phyloP scores from a whole-genome alignment of 2,329 filamentous ascomycete species.

The Penicillium aurantiogriseum region DNA sequence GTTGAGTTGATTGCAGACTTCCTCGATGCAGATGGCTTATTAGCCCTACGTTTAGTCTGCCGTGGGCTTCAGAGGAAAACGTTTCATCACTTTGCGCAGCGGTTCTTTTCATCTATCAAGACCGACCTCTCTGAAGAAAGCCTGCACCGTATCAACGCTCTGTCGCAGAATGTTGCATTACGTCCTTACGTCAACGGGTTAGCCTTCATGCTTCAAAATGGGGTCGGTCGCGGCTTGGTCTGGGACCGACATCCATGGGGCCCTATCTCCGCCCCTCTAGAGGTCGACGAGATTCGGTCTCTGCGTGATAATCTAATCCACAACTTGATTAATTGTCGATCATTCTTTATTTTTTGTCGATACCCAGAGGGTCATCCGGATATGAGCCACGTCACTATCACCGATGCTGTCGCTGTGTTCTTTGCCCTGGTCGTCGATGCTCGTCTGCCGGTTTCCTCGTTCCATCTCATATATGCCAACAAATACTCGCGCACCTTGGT shows the following conservation, averaged over 20 bases:
- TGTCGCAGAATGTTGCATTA: constrained; percentile 17
- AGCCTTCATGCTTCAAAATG: constrained; percentile 23
- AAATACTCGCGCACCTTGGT: constrained; percentile 21
- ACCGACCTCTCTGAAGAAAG: constrained; percentile 24
- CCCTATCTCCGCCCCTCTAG: constrained; percentile 19
- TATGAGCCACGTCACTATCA: constrained; percentile 23
- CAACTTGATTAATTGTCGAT: constrained; percentile 21
- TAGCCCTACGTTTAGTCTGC: constrained; percentile 21
- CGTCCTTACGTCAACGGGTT: constrained; percentile 20
- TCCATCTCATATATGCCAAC: constrained; percentile 25
- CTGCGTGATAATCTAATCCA: constrained; percentile 21
- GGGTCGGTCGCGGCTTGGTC: constrained; percentile 20
- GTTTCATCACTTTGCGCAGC: constrained; percentile 24
- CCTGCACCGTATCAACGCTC: constrained; percentile 16
- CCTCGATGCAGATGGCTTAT: constrained; percentile 12
- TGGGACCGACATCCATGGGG: constrained; percentile 27
- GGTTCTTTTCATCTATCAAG: constrained; percentile 22
- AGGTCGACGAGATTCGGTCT: constrained; percentile 17
- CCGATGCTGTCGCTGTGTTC: constrained; percentile 24
- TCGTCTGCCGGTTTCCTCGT: constrained; percentile 18
- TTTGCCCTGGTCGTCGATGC: constrained; percentile 23
- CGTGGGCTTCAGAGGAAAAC: constrained; percentile 22
- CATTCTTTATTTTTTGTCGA: constrained; percentile 28
- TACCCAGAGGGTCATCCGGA: constrained; percentile 27
- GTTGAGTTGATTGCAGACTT: constrained; percentile 18